Evolutionary conservation across 108 stramenopile species (phyloP), one percentile per base, ranked within the genome.

Genomic region (Cyclotella kingstonii): DNA sequence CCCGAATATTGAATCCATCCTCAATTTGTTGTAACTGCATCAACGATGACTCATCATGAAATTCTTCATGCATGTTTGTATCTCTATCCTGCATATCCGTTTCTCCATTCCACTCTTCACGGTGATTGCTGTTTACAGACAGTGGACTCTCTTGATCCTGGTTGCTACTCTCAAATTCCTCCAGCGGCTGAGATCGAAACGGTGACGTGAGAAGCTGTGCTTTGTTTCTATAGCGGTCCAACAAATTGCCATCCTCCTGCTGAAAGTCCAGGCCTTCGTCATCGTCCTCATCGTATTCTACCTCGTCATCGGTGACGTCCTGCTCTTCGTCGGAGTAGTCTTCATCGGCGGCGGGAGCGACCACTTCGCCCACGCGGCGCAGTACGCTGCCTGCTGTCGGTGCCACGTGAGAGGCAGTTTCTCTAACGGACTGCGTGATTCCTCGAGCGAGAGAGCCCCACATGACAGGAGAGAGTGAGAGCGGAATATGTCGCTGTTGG

Each of bases 361-460:
- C 78, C 19, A 79, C 78, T 38, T 79, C 78, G 15, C 73, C 73
- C 23, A 79, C 63, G 1, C 73, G 52, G 10, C 62, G 55, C 25
- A 78, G 40, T 5, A 78, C 73, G 33, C 38, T 33, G 18, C 70
- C 58, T 4, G 71, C 70, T 28, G 50, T 56, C 44, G 63, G 55
- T 9, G 71, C 76, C 0, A 71, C 66, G 51, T 61, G 54, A 7
- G 58, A 35, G 59, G 76, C 76, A 11, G 76, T 68, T 23, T 65
- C 64, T 21, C 47, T 54, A 0, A 68, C 75, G 2, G 60, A 56
- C 25, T 63, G 61, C 41, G 76, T 68, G 50, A 73, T 73, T 11
- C 70, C 66, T 18, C 76, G 65, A 0, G 76, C 76, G 18, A 77
- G 53, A 8, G 59, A 67, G 52, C 76, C 76, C 76, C 76, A 77